Conservation (phyloP, 495 filamentous ascomycete species). For the Aspergillus asperescens region DNA sequence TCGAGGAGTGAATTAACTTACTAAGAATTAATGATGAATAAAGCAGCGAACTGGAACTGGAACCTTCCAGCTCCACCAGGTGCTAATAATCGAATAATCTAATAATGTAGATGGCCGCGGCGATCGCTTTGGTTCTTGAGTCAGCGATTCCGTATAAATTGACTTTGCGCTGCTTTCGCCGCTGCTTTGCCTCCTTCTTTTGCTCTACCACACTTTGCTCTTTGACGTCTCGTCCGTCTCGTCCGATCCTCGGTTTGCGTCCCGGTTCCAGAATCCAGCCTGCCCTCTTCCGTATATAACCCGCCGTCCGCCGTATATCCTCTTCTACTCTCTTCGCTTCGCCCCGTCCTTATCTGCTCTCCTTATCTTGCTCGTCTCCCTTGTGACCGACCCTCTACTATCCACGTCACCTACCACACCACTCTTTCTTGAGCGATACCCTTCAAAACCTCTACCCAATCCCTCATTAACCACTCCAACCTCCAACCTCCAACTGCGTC, state of each 20-base stretch:
- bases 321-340: constrained; percentile 4
- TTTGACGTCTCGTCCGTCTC: constrained; percentile 23
- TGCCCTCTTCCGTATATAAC: constrained; percentile 18
- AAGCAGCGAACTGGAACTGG: constrained; percentile 6
- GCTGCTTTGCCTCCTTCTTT: constrained; percentile 10
- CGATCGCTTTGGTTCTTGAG: constrained; percentile 22
- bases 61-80: constrained; percentile 15
- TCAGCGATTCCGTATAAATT: constrained; percentile 23
- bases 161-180: constrained; percentile 25
- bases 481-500: background rate
- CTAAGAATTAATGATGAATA: background rate
- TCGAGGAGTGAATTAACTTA: too few relatives aligned
- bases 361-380: background rate
- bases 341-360: constrained; percentile 6
- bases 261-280: constrained; percentile 7
- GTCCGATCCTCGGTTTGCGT: constrained; percentile 17
- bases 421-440: constrained; percentile 22
- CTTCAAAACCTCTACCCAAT: background rate
- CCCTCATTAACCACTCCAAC: background rate
- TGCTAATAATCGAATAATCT: constrained; percentile 4
- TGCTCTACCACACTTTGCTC: constrained; percentile 18
- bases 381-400: constrained; percentile 12
- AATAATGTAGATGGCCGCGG: constrained; percentile 2
- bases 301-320: constrained; percentile 4
- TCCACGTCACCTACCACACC: constrained; percentile 34